phyloP scores from a whole-genome alignment of 2,329 filamentous ascomycete genomes.

The Venturia asperata region DNA sequence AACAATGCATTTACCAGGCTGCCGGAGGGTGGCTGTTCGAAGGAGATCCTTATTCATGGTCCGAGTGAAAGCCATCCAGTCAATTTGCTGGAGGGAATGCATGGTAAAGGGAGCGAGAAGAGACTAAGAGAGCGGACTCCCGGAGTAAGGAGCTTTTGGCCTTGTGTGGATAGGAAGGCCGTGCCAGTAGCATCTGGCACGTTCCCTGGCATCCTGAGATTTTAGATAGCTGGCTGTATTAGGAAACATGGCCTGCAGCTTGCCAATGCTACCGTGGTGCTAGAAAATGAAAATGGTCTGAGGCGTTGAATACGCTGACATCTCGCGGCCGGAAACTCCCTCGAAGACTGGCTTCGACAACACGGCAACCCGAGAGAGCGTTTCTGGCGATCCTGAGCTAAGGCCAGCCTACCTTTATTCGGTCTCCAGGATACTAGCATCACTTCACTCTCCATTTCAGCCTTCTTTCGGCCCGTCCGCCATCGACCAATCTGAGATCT shows the following conservation, averaged over 20 bases:
- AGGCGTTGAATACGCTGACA: slow-evolving; percentile 14
- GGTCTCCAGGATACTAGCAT: slow-evolving; percentile 13
- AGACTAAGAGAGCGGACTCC: slow-evolving; percentile 1
- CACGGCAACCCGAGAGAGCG: slow-evolving; percentile 11
- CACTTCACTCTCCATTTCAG: slow-evolving; percentile 5
- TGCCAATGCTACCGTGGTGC: slow-evolving; percentile 20
- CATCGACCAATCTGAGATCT: slow-evolving; percentile 15
- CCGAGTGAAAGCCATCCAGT: neutral
- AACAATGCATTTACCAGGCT: slow-evolving; percentile 20
- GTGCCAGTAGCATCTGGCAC: slow-evolving; percentile 8
- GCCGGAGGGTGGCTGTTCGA: slow-evolving; percentile 12
- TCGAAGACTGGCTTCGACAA: slow-evolving; percentile 14
- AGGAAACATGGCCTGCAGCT: slow-evolving; percentile 18
- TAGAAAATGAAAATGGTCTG: slow-evolving; percentile 19
- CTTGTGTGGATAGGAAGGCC: slow-evolving; percentile 14
- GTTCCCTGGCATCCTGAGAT: slow-evolving; percentile 15
- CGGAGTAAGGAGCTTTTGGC: slow-evolving; percentile 17
- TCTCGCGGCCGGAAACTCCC: neutral
- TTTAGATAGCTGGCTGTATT: slow-evolving; percentile 18
- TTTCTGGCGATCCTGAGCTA: slow-evolving; percentile 7
- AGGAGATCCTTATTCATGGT: neutral
- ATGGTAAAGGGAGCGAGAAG: slow-evolving; percentile 14
- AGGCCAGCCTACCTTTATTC: slow-evolving; percentile 10
- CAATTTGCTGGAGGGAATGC: slow-evolving; percentile 12
- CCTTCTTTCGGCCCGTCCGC: slow-evolving; percentile 12